Conservation (phyloP, 495 filamentous ascomycete genomes). For the Penicillium odoratum region DNA sequence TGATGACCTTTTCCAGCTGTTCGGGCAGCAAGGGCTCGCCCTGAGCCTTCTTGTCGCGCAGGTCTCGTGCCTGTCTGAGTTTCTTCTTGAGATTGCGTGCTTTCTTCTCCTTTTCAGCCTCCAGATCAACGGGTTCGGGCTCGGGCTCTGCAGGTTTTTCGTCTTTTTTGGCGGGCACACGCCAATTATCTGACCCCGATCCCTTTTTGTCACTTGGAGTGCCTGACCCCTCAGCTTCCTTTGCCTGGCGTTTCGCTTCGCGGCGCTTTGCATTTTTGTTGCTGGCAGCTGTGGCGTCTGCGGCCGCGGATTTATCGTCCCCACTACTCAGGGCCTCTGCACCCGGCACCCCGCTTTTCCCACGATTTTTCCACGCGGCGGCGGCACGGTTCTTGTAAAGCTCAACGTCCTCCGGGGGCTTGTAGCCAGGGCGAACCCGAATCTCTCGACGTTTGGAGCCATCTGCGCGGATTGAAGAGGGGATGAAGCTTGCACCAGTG, state of each 20-base stretch:
- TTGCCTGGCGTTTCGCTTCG: slow-evolving; percentile 87
- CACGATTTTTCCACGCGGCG: slow-evolving; percentile 80
- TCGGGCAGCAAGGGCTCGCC: slow-evolving; percentile 84
- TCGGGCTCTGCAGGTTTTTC: slow-evolving; percentile 28
- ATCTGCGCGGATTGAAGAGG: slow-evolving; percentile 80
- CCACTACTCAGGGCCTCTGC: slow-evolving; percentile 61
- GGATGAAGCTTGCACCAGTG: slow-evolving; percentile 79
- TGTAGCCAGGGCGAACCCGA: slow-evolving; percentile 88
- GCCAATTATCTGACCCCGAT: slow-evolving; percentile 33
- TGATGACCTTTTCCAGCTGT: slow-evolving; percentile 96
- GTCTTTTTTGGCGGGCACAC: slow-evolving; percentile 28
- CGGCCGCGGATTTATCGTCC: slow-evolving; percentile 42
- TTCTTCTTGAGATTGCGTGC: slow-evolving; percentile 95
- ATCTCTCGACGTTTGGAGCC: slow-evolving; percentile 90
- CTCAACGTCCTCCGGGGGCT: slow-evolving; percentile 93
- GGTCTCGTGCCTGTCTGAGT: slow-evolving; percentile 84
- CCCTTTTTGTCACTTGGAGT: slow-evolving; percentile 42
- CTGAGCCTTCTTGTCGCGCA: slow-evolving; percentile 86
- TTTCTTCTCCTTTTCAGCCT: slow-evolving; percentile 87
- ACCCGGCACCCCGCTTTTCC: slow-evolving; percentile 76
- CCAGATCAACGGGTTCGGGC: slow-evolving; percentile 52
- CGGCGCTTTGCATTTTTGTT: slow-evolving; percentile 95
- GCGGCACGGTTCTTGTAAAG: slow-evolving; percentile 92
- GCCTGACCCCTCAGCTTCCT: slow-evolving; percentile 49
- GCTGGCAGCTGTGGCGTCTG: slow-evolving; percentile 51